phyloP scores from a whole-genome alignment of 192 early-diverging fungal genomes.

The Gryganskiella cystojenkinii region DNA sequence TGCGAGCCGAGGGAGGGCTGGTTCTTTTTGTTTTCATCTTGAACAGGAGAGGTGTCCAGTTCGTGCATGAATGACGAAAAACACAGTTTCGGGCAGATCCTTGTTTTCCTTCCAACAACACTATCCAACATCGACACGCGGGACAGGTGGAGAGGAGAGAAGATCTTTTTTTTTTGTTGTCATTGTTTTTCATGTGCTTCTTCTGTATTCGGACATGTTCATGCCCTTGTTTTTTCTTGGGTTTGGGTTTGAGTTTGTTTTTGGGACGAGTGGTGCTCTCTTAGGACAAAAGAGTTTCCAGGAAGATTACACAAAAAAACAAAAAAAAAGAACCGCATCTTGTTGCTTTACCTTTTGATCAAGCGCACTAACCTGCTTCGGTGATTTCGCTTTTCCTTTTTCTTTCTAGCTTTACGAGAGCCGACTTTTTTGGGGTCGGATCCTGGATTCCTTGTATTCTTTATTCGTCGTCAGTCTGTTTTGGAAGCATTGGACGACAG shows the following conservation, averaged over 20 bases:
- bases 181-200: not conserved
- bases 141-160: too few species aligned
- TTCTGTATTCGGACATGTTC: constrained; percentile 1
- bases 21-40: not conserved
- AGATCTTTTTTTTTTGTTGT: not conserved
- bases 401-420: constrained; percentile 66
- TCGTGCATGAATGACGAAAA: too few species aligned
- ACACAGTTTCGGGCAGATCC: too few species aligned
- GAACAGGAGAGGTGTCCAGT: not conserved
- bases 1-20: not conserved
- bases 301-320: not conserved
- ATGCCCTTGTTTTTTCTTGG: not conserved
- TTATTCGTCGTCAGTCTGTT: constrained; percentile 65
- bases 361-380: constrained; percentile 8
- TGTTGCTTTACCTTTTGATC: not conserved
- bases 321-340: not conserved
- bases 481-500: constrained; percentile 76
- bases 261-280: not conserved
- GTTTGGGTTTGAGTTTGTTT: constrained; percentile 10
- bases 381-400: not conserved
- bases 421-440: constrained; percentile 76
- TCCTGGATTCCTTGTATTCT: constrained; percentile 73
- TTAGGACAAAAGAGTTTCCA: not conserved
- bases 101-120: not conserved
- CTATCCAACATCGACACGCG: too few species aligned